Conservation (phyloP, 441 rosid genomes). For the Breynia disticha region DNA sequence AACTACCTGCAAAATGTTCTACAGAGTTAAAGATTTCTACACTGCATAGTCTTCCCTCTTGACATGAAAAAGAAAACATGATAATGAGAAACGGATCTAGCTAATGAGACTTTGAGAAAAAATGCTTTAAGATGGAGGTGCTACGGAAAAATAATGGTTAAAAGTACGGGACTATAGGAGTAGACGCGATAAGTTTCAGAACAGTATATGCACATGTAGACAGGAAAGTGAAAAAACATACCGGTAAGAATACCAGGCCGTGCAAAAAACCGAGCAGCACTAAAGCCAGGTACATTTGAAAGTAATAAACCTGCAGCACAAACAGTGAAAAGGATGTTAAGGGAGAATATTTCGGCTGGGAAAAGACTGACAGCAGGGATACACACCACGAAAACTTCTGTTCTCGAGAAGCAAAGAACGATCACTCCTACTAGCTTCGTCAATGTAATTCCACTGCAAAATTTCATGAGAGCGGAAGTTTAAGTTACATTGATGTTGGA, state of each 20-base stretch:
- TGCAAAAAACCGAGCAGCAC: constrained; percentile 96
- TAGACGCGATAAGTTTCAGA: no score
- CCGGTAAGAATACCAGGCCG: constrained; percentile 89
- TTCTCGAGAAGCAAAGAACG: constrained; percentile 91
- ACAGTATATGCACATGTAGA: not conserved
- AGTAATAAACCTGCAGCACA: constrained; percentile 75
- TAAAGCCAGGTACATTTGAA: constrained; percentile 91
- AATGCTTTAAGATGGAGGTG: no score
- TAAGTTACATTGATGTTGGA: not conserved
- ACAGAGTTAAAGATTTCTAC: not conserved
- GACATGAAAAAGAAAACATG: no score
- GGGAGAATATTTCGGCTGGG: not conserved
- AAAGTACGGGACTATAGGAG: no score
- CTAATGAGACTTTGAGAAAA: no score
- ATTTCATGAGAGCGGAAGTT: not conserved
- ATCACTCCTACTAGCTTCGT: constrained; percentile 94
- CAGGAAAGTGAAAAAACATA: constrained; percentile 25
- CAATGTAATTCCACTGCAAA: constrained; percentile 83
- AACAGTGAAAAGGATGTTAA: not conserved
- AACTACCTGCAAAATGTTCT: constrained; percentile 46
- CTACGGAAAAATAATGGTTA: no score
- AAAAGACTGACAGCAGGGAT: constrained; percentile 6
- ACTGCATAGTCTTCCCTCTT: not conserved
- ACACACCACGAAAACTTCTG: constrained; percentile 92
- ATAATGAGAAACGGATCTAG: no score